These are phyloP conservation scores for Infundibulicybe gibba DNA, from an alignment of 768 basidiomycete genomes.

Conservation along the genomic window DNA sequence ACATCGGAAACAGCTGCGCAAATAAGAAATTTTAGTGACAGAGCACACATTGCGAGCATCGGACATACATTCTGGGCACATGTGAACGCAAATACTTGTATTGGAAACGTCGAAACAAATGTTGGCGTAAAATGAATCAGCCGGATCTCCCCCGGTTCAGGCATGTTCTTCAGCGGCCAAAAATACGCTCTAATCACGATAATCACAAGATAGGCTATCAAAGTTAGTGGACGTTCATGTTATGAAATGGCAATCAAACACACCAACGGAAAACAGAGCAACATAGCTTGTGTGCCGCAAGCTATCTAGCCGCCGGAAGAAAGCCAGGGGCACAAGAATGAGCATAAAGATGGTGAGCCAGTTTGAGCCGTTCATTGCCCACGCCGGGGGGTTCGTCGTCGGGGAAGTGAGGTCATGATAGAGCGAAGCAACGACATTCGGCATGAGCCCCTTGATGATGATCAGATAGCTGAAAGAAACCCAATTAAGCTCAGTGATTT, in stretches of 20 bases:
- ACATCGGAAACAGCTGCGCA: slow-evolving; percentile 83
- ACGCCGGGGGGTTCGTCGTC: slow-evolving; percentile 63
- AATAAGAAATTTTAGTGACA: slow-evolving; percentile 4
- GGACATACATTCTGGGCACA: slow-evolving; percentile 85
- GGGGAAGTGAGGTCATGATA: slow-evolving; percentile 74
- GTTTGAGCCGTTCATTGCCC: slow-evolving; percentile 71
- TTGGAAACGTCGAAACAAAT: slow-evolving; percentile 85
- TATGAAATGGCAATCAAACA: slow-evolving; percentile 25
- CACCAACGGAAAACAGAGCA: slow-evolving; percentile 85
- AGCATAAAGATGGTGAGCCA: slow-evolving; percentile 84
- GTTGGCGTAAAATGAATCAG: slow-evolving; percentile 71
- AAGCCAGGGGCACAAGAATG: slow-evolving; percentile 75
- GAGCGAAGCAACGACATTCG: slow-evolving; percentile 80
- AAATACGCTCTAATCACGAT: slow-evolving; percentile 84
- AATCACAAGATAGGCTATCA: slow-evolving; percentile 66
- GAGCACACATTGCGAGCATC: not conserved
- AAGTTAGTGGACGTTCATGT: not conserved
- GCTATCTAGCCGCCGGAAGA: slow-evolving; percentile 80
- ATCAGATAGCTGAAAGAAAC: slow-evolving; percentile 68
- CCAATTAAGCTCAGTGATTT: not conserved
- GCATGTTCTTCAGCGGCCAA: slow-evolving; percentile 63
- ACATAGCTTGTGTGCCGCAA: slow-evolving; percentile 90
- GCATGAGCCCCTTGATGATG: slow-evolving; percentile 91
- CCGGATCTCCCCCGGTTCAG: slow-evolving; percentile 61
- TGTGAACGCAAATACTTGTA: slow-evolving; percentile 91